A percentile compares a stretch with the other conserved stretches of the same genome.
Evolutionary conservation across 1,139 yeast genomes (phyloP).

Genomic region (Arxiozyma slooffiae): DNA sequence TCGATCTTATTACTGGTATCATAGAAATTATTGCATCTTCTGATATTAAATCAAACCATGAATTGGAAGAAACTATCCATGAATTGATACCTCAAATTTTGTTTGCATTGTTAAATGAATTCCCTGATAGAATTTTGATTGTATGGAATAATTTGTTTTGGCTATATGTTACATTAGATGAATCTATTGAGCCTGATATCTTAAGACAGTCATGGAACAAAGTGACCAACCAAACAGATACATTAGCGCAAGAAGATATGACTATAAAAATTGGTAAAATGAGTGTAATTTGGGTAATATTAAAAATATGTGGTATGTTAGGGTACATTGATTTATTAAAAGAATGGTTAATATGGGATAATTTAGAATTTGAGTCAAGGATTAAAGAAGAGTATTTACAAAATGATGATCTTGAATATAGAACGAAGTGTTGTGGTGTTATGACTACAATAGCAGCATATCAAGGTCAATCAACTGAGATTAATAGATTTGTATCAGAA

Average conservation of each 20-base stretch:
- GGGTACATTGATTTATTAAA: constrained; percentile 11
- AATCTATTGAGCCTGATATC: constrained; percentile 5
- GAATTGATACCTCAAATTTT: constrained; percentile 36
- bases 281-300: constrained; percentile 54
- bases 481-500: constrained; percentile 40
- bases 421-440: constrained; percentile 37
- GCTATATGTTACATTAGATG: constrained; percentile 32
- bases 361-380: constrained; percentile 15
- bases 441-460: constrained; percentile 46
- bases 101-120: constrained; percentile 35
- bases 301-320: constrained; percentile 32
- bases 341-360: constrained; percentile 17
- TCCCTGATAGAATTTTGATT: constrained; percentile 47
- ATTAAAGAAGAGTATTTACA: constrained; percentile 20
- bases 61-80: constrained; percentile 29
- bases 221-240: constrained; percentile 4
- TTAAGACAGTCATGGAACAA: constrained; percentile 7
- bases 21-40: constrained; percentile 46
- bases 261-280: constrained; percentile 41
- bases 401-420: constrained; percentile 20
- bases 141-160: constrained; percentile 64
- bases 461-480: constrained; percentile 36
- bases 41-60: constrained; percentile 20
- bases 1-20: constrained; percentile 67
- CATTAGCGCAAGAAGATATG: constrained; percentile 29